Evolutionary conservation across 495 filamentous ascomycete genomes (phyloP), one percentile per base, ranked within the genome.

Genomic region (Penicillium odoratum): DNA sequence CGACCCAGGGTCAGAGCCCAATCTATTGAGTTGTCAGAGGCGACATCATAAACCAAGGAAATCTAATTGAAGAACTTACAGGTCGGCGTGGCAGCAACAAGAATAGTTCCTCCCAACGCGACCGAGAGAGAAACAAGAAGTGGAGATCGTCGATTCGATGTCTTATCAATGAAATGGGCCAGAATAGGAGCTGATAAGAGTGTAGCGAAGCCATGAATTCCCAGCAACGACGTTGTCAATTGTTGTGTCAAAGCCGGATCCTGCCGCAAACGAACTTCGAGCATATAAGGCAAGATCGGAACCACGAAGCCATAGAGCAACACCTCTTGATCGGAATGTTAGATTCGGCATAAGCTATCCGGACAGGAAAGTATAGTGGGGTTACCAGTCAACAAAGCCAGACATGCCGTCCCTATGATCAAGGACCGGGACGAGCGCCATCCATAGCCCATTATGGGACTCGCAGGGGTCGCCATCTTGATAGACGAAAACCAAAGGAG

Each of bases 221-320:
- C 36, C 2, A 69, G 55, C 0, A 64, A 28, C 42, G 48, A 31
- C 4, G 62, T 55, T 0, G 64, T 69, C 10, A 59, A 21, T 18
- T 31, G 42, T 13, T 65, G 64, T 0, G 59, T 63, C 33, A 58
- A 44, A n/a, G 51, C 33, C 15, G 59, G 45, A 21, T 53, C 46
- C 18, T 59, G 16, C 25, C 57, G 42, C 38, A 69, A 38, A 25
- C 67, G 67, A n/a, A 42, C 48, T 44, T 65, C 61, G 5, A 69
- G 59, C 56, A 69, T 67, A 30, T 63, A 59, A 13, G 49, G 59
- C 4, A 69, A 51, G 15, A 69, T 67, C 8, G 67, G 67, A n/a
- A 67, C 64, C n/a, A 67, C 25, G 47, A 63, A 69, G 25, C 64
- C 56, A 45, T 63, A 69, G 26, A 69, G 67, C 10, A 69, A 61